Percentiles rank a stretch among this genome's conserved stretches.
phyloP scores from a whole-genome alignment of 345 rosid species.

The Iberis pinnata region DNA sequence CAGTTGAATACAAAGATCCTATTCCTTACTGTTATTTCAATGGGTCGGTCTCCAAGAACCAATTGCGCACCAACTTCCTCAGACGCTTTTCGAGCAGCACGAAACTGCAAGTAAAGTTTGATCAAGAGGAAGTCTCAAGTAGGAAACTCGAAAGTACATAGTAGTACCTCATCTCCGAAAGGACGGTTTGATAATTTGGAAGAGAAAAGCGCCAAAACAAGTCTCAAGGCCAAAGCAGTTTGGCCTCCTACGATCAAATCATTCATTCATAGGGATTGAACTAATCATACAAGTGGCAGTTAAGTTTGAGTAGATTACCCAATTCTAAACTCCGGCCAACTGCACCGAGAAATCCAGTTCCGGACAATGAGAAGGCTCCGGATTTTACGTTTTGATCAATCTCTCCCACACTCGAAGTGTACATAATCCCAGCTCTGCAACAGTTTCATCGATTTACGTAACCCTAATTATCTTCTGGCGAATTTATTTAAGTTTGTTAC shows the following conservation, averaged over 20 bases:
- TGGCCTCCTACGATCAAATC: slow-evolving; percentile 55
- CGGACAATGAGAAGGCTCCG: slow-evolving; percentile 62
- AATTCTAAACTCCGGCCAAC: slow-evolving; percentile 78
- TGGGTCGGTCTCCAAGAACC: slow-evolving; percentile 82
- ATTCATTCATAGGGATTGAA: too few relatives aligned
- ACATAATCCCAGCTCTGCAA: slow-evolving; percentile 97
- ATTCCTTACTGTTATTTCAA: slow-evolving; percentile 63
- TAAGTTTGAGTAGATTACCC: slow-evolving; percentile 37
- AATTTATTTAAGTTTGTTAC: too few relatives aligned
- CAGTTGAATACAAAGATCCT: background rate
- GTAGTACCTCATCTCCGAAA: slow-evolving; percentile 73
- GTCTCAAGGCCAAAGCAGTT: slow-evolving; percentile 75
- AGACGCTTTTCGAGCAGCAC: slow-evolving; percentile 69
- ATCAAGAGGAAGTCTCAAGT: background rate
- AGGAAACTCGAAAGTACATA: background rate
- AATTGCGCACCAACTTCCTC: slow-evolving; percentile 89
- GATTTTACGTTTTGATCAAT: slow-evolving; percentile 41
- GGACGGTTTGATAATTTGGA: slow-evolving; percentile 74
- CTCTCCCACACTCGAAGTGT: slow-evolving; percentile 42
- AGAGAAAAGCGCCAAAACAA: slow-evolving; percentile 75
- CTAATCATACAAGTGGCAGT: too few relatives aligned
- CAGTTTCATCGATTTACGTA: too few relatives aligned
- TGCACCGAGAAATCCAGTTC: slow-evolving; percentile 73
- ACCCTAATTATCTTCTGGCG: too few relatives aligned
- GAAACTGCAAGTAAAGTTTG: slow-evolving; percentile 43